Evolutionary conservation across 192 early-diverging fungal genomes (phyloP), one percentile per base, ranked within the genome.

Genomic region (Chytriomyces sp.): DNA sequence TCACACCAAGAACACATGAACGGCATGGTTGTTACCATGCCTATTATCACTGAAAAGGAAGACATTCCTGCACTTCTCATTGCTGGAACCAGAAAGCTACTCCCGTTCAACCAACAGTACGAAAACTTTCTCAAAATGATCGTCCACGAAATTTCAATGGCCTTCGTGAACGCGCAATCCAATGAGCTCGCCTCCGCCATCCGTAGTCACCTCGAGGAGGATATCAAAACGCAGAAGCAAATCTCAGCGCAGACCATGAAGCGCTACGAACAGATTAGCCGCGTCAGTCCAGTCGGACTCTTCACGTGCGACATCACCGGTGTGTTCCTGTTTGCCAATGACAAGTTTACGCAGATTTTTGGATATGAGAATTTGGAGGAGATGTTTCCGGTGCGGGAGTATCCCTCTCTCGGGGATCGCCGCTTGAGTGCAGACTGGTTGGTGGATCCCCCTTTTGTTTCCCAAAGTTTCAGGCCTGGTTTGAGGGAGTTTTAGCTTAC

Each of bases 321-420:
- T n/a, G 64, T 41, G 41, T 59, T 79, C 31, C 57, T 72, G 12
- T 80, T 72, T 62, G 70, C 70, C 6, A 80, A 80, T 55, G 78
- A 80, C 40, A 73, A 65, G 53, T 80, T 65, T 56, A 52, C 65
- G 22, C 7, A 55, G 25, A 52, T 68, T n/a, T 3, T 68, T n/a
- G 65, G 65, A n/a, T 68, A 32, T 55, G 52, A 68, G 25, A 55
- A 10, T 25, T 5, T 26, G 4, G 44, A n/a, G 2, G 12, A 12
- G 12, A 58, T 58, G 56, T 58, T 28, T 26, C 22, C 56, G n/a
- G 44, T n/a, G 22, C 44, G 14, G 44, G 49, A 52, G n/a, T 52
- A 17, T 52, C n/a, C 14, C 14, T n/a, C 17, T 38, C 28, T 17
- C 1, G 62, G 2, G 65, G 58, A 22, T 59, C 25, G 58, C 34